phyloP scores from a whole-genome alignment of 345 rosid species.

The Arabis alpina region DNA sequence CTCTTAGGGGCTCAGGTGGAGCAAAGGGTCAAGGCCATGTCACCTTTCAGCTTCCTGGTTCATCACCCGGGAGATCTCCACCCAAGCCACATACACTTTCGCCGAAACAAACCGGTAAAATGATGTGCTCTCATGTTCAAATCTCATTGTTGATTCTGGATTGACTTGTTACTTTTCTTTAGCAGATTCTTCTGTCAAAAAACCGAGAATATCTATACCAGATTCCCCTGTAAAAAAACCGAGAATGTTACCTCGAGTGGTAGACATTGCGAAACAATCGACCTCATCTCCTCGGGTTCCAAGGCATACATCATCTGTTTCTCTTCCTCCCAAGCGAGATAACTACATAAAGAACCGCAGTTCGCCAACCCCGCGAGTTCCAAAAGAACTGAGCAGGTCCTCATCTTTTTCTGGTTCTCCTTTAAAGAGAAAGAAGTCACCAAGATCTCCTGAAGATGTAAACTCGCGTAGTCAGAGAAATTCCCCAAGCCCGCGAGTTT shows the following conservation, averaged over 20 bases:
- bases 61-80: constrained; percentile 25
- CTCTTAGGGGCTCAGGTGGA: constrained; percentile 31
- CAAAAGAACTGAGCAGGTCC: constrained; percentile 20
- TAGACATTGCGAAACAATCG: constrained; percentile 17
- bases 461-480: constrained; percentile 24
- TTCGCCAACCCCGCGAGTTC: constrained; percentile 24
- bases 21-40: constrained; percentile 37
- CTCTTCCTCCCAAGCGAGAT: constrained; percentile 24
- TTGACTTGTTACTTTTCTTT: not conserved
- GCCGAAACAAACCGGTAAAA: constrained; percentile 36
- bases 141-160: constrained; percentile 19
- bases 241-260: constrained; percentile 35
- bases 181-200: constrained; percentile 33
- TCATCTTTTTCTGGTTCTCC: constrained; percentile 4
- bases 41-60: constrained; percentile 38
- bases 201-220: constrained; percentile 5
- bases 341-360: constrained; percentile 15
- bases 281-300: constrained; percentile 26
- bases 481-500: constrained; percentile 12
- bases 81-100: constrained; percentile 1
- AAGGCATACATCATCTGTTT: constrained; percentile 20
- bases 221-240: constrained; percentile 23
- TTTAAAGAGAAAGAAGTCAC: constrained; percentile 24
- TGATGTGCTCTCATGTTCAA: constrained; percentile 7
- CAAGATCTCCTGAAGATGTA: constrained; percentile 16